Conservation (phyloP, 257 asterid species). For the Rhazya stricta region DNA sequence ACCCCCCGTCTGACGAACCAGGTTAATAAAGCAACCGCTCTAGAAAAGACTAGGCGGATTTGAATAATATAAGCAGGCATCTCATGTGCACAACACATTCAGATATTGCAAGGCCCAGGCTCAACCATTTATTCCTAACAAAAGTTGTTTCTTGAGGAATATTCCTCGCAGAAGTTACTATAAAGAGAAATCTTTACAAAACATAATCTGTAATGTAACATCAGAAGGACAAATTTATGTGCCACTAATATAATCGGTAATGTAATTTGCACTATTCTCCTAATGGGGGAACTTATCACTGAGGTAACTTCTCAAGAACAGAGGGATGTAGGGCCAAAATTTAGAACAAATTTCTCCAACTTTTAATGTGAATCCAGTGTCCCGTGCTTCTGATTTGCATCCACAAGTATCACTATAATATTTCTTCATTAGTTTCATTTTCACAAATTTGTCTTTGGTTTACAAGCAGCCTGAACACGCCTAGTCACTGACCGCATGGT, state of each 20-base stretch:
- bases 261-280: too few relatives aligned
- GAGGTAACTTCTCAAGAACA: neutral
- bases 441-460: conserved; percentile 61
- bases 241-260: neutral
- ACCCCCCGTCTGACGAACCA: too few relatives aligned
- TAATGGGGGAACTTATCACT: neutral
- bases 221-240: neutral
- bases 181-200: neutral
- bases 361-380: neutral
- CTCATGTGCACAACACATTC: neutral
- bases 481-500: conserved; percentile 75
- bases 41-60: too few relatives aligned
- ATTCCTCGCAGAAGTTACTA: neutral
- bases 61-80: too few relatives aligned
- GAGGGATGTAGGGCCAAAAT: neutral
- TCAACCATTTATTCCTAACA: neutral
- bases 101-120: neutral
- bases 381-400: neutral
- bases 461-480: conserved; percentile 47
- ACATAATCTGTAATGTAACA: too few relatives aligned
- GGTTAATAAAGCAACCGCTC: too few relatives aligned
- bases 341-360: neutral
- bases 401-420: neutral
- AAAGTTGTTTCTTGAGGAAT: neutral
- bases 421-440: neutral